Conservation (phyloP, 2,329 filamentous ascomycete genomes). For the Apiospora kogelbergensis region DNA sequence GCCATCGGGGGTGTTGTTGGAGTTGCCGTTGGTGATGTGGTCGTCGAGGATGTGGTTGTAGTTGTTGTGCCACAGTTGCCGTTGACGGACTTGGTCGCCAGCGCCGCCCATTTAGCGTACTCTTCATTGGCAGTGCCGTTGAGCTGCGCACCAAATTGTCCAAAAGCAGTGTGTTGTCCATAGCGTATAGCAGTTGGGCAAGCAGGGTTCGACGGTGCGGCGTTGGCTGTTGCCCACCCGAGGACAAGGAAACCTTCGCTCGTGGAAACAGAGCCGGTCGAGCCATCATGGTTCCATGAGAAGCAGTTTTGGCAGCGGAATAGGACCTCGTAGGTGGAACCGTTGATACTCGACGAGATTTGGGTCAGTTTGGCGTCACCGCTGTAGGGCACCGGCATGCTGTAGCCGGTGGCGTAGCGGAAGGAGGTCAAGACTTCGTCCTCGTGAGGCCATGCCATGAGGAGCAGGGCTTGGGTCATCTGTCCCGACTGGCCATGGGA, state of each 20-base stretch:
- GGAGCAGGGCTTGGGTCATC: constrained; percentile 32
- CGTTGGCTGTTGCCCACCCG: constrained; percentile 54
- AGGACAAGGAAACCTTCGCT: constrained; percentile 45
- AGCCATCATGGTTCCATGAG: constrained; percentile 52
- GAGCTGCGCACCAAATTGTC: constrained; percentile 49
- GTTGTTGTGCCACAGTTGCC: constrained; percentile 40
- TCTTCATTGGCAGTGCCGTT: constrained; percentile 31
- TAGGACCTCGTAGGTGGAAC: constrained; percentile 59
- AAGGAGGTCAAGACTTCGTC: constrained; percentile 58
- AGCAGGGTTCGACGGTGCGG: constrained; percentile 39
- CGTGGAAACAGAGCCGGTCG: constrained; percentile 43
- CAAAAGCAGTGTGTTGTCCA: constrained; percentile 55
- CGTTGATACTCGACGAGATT: constrained; percentile 57
- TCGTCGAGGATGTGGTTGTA: constrained; percentile 61
- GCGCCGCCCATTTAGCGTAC: constrained; percentile 43
- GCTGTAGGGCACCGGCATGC: constrained; percentile 56
- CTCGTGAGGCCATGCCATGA: constrained; percentile 57
- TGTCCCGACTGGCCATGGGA: constrained; percentile 33
- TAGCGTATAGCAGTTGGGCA: constrained; percentile 47
- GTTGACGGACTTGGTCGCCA: constrained; percentile 40
- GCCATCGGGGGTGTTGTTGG: background rate
- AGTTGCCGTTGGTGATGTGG: background rate
- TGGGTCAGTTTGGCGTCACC: constrained; percentile 64
- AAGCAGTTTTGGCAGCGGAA: constrained; percentile 64
- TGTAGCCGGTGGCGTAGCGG: constrained; percentile 59